These are phyloP conservation scores for Hypericum perforatum DNA, from an alignment of 345 rosid species.

Conservation along the genomic window DNA sequence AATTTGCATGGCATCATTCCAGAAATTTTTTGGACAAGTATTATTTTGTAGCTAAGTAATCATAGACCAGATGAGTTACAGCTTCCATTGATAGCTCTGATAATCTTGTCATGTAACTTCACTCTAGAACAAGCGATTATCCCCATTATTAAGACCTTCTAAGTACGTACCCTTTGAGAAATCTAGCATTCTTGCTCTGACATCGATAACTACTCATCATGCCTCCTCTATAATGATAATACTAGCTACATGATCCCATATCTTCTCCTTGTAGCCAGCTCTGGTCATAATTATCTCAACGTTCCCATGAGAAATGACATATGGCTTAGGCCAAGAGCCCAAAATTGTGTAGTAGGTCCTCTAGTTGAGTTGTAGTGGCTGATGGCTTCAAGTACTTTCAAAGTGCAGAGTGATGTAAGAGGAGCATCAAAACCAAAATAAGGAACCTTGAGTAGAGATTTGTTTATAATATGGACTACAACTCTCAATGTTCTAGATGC, in stretches of 20 bases:
- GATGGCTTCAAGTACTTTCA: conserved; percentile 41
- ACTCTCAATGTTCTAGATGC: conserved; percentile 22
- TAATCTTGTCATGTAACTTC: conserved; percentile 32
- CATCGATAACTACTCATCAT: conserved; percentile 49
- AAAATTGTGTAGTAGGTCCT: conserved; percentile 30
- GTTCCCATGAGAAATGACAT: conserved; percentile 49
- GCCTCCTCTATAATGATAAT: conserved; percentile 40
- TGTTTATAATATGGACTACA: conserved; percentile 36
- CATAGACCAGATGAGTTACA: conserved; percentile 46
- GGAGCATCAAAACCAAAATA: conserved; percentile 40
- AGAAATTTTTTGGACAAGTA: too few species aligned
- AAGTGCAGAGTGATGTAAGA: conserved; percentile 14
- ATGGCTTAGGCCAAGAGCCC: conserved; percentile 52
- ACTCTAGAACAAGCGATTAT: conserved; percentile 36
- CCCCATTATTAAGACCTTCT: conserved; percentile 45
- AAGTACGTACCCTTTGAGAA: conserved; percentile 39
- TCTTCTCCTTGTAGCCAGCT: conserved; percentile 50
- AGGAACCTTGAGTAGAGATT: conserved; percentile 33
- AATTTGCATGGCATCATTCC: too few species aligned
- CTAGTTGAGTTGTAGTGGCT: conserved; percentile 37
- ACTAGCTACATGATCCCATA: conserved; percentile 57
- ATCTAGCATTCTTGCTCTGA: conserved; percentile 33
- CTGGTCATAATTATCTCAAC: conserved; percentile 45
- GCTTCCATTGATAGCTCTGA: conserved; percentile 44
- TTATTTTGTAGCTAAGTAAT: not conserved